Percentiles rank a stretch among this genome's conserved stretches.
phyloP scores from a whole-genome alignment of 2,329 filamentous ascomycete species.

The Diaporthe velutina region DNA sequence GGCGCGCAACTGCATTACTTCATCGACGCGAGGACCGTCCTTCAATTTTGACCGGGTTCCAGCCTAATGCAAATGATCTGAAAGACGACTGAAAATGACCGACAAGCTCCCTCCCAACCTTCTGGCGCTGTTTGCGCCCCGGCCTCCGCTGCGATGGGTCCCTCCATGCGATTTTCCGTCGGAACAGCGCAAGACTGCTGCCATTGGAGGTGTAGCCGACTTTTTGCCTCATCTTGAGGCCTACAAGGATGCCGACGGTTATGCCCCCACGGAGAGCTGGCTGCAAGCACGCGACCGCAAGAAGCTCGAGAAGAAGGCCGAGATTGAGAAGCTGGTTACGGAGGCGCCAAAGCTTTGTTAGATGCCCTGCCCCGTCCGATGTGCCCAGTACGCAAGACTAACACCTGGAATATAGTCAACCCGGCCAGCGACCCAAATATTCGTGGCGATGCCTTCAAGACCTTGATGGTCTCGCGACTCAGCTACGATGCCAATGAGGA shows the following conservation, averaged over 20 bases:
- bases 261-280: constrained; percentile 91
- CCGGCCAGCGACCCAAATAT: constrained; percentile 89
- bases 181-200: constrained; percentile 82
- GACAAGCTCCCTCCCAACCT: constrained; percentile 96
- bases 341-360: constrained; percentile 76
- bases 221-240: constrained; percentile 81
- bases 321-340: constrained; percentile 71
- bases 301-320: constrained; percentile 82
- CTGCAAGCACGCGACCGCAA: constrained; percentile 87
- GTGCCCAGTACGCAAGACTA: constrained; percentile 30
- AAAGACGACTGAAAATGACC: constrained; percentile 75
- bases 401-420: constrained; percentile 70
- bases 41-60: neutral
- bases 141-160: constrained; percentile 91
- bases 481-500: constrained; percentile 91
- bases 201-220: constrained; percentile 79
- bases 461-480: constrained; percentile 89
- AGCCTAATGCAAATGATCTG: constrained; percentile 3
- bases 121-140: constrained; percentile 93
- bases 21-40: neutral
- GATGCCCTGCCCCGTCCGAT: constrained; percentile 40
- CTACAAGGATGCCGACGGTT: constrained; percentile 83
- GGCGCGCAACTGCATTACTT: neutral
- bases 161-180: constrained; percentile 85
- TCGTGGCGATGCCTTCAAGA: constrained; percentile 94